Percentiles rank a stretch among this genome's conserved stretches.
phyloP scores from a whole-genome alignment of 2,329 filamentous ascomycete genomes.

The Berkeleyomyces basicola region DNA sequence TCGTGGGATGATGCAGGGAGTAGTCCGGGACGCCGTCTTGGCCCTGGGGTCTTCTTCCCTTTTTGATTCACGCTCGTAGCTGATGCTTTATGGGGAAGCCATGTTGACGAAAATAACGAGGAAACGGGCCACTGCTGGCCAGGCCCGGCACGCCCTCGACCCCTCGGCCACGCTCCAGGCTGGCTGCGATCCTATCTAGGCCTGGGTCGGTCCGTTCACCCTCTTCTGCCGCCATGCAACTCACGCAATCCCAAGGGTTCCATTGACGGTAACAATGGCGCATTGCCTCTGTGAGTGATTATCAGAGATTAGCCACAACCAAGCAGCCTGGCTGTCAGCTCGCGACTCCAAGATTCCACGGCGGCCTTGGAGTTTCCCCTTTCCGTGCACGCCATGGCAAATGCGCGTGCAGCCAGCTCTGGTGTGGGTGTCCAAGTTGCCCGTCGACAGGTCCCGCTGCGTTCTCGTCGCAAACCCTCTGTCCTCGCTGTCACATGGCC shows the following conservation, averaged over 20 bases:
- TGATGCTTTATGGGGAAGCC: background rate
- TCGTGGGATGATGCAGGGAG: background rate
- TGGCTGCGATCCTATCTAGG: background rate
- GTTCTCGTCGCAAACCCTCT: background rate
- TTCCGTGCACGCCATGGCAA: no score
- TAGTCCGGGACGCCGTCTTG: background rate
- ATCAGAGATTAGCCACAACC: no score
- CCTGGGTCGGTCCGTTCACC: background rate
- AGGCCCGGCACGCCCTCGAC: background rate
- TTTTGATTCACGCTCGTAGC: background rate
- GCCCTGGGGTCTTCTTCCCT: background rate
- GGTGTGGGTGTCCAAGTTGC: background rate
- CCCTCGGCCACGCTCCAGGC: background rate
- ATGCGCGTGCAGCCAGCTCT: background rate
- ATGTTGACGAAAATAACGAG: background rate
- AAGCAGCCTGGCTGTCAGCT: no score
- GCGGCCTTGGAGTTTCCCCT: no score
- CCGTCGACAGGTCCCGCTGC: background rate
- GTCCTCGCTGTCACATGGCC: background rate
- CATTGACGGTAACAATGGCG: background rate
- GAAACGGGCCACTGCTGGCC: background rate
- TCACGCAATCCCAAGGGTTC: background rate
- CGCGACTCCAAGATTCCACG: no score
- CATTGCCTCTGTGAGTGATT: background rate
- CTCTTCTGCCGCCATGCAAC: background rate